A percentile compares a stretch with the other conserved stretches of the same genome.
phyloP scores from a whole-genome alignment of 148 eudicot genomes.

The Diospyros lotus region DNA sequence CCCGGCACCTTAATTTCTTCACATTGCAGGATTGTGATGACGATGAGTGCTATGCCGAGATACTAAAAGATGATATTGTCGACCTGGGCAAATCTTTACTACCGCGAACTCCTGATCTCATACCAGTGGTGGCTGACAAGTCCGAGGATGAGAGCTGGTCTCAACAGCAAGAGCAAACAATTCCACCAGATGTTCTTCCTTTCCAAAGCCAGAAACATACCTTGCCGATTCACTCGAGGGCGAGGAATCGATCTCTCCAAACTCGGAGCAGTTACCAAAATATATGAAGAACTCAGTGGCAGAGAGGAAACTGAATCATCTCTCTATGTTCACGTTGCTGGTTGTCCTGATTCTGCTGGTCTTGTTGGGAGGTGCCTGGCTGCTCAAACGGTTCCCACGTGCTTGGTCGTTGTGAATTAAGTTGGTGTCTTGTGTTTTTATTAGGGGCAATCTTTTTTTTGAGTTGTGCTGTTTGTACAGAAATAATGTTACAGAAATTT shows the following conservation, averaged over 20 bases:
- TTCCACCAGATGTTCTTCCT: slow-evolving; percentile 11
- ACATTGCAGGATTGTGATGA: slow-evolving; percentile 22
- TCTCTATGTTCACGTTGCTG: slow-evolving; percentile 2
- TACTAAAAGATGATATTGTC: slow-evolving; percentile 75
- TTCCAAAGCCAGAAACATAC: slow-evolving; percentile 22
- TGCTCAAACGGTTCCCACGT: neutral
- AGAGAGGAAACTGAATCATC: neutral
- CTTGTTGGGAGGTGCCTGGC: slow-evolving; percentile 14
- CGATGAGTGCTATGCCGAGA: slow-evolving; percentile 81
- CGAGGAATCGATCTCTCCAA: neutral
- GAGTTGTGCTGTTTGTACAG: too few relatives aligned
- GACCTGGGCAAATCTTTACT: slow-evolving; percentile 56
- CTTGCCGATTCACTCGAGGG: neutral
- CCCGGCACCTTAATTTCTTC: neutral
- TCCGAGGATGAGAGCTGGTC: neutral
- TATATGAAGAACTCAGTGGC: neutral
- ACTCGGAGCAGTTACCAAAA: neutral
- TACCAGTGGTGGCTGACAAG: neutral
- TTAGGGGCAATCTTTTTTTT: too few relatives aligned
- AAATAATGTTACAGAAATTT: too few relatives aligned
- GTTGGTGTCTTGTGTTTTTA: neutral
- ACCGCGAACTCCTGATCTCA: neutral
- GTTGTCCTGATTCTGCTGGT: slow-evolving; percentile 24
- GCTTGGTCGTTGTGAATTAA: neutral
- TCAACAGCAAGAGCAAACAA: slow-evolving; percentile 12